A percentile compares a stretch with the other conserved stretches of the same genome.
phyloP scores from a whole-genome alignment of 768 basidiomycete species.

The Mrakia hoshinonis region DNA sequence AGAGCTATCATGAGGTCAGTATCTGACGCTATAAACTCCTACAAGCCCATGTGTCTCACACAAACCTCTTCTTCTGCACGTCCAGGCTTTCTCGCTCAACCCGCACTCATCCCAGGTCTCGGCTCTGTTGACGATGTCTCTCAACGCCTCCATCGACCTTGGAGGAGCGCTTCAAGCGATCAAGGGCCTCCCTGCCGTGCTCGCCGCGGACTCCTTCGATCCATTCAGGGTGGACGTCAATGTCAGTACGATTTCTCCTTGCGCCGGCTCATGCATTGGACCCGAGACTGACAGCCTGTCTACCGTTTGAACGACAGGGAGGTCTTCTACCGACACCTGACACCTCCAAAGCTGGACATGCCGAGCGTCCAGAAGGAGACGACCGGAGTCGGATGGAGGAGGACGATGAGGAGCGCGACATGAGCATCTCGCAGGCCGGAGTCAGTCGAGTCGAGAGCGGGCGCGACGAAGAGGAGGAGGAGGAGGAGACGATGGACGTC shows the following conservation, averaged over 20 bases:
- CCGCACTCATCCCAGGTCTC: conserved; percentile 40
- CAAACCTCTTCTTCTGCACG: neutral
- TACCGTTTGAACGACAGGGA: neutral
- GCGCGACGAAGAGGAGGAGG: neutral
- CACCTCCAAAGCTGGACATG: neutral
- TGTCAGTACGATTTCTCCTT: neutral
- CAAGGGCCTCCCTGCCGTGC: conserved; percentile 33
- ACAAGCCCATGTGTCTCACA: no score
- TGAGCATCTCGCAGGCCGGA: neutral
- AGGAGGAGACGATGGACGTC: conserved; percentile 9
- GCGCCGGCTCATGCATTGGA: no score
- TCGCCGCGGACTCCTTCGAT: neutral
- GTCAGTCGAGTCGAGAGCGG: neutral
- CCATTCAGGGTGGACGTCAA: conserved; percentile 8
- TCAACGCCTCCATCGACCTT: conserved; percentile 36
- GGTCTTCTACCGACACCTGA: neutral
- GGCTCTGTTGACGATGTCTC: conserved; percentile 38
- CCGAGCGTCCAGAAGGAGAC: neutral
- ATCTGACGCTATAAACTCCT: no score
- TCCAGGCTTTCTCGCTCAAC: conserved; percentile 33
- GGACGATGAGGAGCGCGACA: neutral
- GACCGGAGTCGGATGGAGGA: neutral
- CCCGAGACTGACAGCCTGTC: no score
- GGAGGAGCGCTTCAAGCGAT: conserved; percentile 33
- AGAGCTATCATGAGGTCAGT: conserved; percentile 83